Evolutionary conservation across 305 asterid species (phyloP), one percentile per base, ranked within the genome.

Genomic region (Withania somnifera): DNA sequence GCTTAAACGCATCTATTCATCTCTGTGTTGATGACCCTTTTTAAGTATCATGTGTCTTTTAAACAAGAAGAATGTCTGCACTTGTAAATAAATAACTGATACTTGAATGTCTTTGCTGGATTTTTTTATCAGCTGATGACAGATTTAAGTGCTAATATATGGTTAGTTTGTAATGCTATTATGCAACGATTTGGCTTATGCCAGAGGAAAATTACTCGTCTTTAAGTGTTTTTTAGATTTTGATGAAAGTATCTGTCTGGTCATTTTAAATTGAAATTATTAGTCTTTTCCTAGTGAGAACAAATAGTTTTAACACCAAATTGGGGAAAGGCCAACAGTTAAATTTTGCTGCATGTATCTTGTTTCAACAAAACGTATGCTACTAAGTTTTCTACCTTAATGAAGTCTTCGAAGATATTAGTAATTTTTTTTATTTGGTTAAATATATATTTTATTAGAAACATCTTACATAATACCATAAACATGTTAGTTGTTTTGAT

Each of bases 1-100:
- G 93, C 97, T 76, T 94, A 86, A 90, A 47, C 26, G 76, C 80
- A 19, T 47, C 53, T 24, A 40, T 34, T 45, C n/a, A 8, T 47
- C 0, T 20, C 7, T 26, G 24, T 73, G 60, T 47, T 47, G 20
- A n/a, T 26, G 42, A 61, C 11, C 60, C n/a, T 32, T 6, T n/a
- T 6, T 50, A 9, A n/a, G 17, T 17, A 50, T 75, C 28, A 50
- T 28, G 61, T 28, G 45, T 5, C 30, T 40, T 76, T 51, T 30
- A 13, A 28, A 28, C 10, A 19, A 28, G 45, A 50, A 51, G 51
- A 51, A 14, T 28, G 11, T 30, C 61, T 28, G 80, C 45, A 11
- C 4, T 5, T 73, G 79, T 73, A 26, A 24, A 28, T 76, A 76
- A 76, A 51, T 76, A 75, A 75, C 61, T 28, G 63, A 75, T 69